Base-by-base conservation (phyloP, 2,329 filamentous ascomycete genomes). In the Chrysoporthe austroafricana region DNA sequence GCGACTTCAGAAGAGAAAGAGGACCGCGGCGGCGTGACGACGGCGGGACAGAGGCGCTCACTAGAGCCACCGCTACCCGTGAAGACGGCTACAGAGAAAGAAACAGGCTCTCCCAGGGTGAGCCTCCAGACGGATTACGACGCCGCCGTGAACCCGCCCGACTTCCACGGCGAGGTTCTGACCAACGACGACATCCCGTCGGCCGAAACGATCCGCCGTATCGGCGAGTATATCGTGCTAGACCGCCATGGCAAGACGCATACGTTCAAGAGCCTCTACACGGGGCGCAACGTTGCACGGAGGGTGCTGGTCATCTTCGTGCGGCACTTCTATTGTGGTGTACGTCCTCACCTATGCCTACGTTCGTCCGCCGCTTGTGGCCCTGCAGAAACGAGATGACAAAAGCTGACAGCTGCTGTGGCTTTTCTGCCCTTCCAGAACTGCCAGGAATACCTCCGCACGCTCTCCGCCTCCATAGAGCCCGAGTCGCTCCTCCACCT, bases 251-350 rank as follows among this genome's bases (percentile, higher is more conserved):
- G 89, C 66, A 87, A 86, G 66, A 78, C 84, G 16, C 84, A 84
- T 56, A 80, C 85, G 0, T 93, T 93, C 77, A 85, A 85, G 77
- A 88, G 84, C 72, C 78, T 92, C 39, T 90, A 89, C 75, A 83
- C 81, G 44, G 86, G 86, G 4, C 81, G 77, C 59, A 85, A 85
- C 64, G 81, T 82, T 2, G 81, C 85, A 14, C 80, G 83, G 21
- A 81, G 88, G 2, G 86, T 92, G 39, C 82, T 94, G 43, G 78
- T 93, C 54, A 87, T 94, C 72, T 94, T 94, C 75, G 84, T 94
- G 67, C 85, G 91, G 57, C 91, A 94, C 79, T 94, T 94, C 78
- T 93, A 92, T 82, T 94, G 91, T 75, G 90, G 90, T 46, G 91
- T 92, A 83, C 77, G 90, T 84, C 54, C 16, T 56, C 26, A 43